phyloP scores from a whole-genome alignment of 2,329 filamentous ascomycete genomes.

The Aspergillus glaucus region DNA sequence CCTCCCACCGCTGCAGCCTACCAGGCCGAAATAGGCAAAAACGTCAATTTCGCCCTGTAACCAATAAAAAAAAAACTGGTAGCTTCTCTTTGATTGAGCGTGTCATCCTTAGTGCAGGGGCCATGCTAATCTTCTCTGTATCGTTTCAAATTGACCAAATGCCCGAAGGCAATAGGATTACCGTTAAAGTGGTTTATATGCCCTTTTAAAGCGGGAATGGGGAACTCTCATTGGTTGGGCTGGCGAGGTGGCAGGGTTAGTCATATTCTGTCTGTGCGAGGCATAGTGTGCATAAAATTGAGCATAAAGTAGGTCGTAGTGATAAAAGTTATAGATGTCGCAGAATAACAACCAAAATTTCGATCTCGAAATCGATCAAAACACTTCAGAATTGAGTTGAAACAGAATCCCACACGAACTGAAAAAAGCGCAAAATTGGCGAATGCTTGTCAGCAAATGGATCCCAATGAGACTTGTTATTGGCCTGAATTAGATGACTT shows the following conservation, averaged over 20 bases:
- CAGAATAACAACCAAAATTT: too few species aligned
- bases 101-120: slow-evolving; percentile 91
- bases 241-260: background rate
- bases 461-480: too few species aligned
- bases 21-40: background rate
- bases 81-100: slow-evolving; percentile 75
- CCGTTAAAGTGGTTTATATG: slow-evolving; percentile 18
- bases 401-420: too few species aligned
- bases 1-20: background rate
- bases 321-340: background rate
- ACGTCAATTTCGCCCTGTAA: slow-evolving; percentile 12
- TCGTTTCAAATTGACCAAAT: slow-evolving; percentile 63
- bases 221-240: slow-evolving; percentile 6
- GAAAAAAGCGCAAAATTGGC: too few species aligned
- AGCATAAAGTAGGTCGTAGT: background rate
- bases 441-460: too few species aligned
- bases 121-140: slow-evolving; percentile 79
- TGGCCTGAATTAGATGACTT: too few species aligned
- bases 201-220: background rate
- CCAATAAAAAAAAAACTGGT: slow-evolving; percentile 54
- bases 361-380: too few species aligned
- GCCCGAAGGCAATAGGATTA: slow-evolving; percentile 35
- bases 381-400: too few species aligned
- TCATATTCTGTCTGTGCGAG: background rate
- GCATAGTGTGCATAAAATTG: background rate